Percentiles rank a stretch among this genome's conserved stretches.
Conservation (phyloP, 352 stramenopile genomes). For the Phytophthora podocarpi region DNA sequence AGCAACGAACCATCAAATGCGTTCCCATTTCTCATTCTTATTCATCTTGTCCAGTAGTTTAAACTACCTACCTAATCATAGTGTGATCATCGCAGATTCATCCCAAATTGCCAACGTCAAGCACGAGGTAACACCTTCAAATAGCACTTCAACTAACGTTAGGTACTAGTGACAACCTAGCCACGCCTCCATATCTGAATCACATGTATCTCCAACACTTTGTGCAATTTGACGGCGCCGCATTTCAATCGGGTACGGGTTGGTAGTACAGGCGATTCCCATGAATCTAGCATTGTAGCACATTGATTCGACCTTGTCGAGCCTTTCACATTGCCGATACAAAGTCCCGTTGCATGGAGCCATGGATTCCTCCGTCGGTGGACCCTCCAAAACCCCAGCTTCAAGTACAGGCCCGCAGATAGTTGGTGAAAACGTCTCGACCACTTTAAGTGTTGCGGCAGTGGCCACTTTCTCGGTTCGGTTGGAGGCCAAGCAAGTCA, state of each 20-base stretch:
- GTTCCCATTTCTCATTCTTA: too few species aligned
- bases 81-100: too few species aligned
- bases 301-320: conserved; percentile 8
- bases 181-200: conserved; percentile 11
- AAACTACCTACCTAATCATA: too few species aligned
- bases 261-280: conserved; percentile 18
- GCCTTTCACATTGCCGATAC: conserved; percentile 17
- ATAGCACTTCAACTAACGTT: too few species aligned
- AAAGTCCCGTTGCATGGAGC: conserved; percentile 28
- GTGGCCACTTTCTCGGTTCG: not conserved
- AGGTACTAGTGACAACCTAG: too few species aligned
- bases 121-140: too few species aligned
- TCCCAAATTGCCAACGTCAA: too few species aligned
- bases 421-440: not conserved
- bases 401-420: not conserved
- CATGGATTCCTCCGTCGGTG: conserved; percentile 11
- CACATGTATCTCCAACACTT: conserved; percentile 7
- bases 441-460: not conserved
- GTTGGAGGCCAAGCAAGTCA: conserved; percentile 8
- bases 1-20: too few species aligned
- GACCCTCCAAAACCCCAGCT: conserved; percentile 1
- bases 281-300: conserved; percentile 26
- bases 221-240: conserved; percentile 18
- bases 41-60: too few species aligned
- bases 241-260: conserved; percentile 22